Base-by-base conservation (phyloP, 1,139 yeast species). In the Sugiyamaella sp. region DNA sequence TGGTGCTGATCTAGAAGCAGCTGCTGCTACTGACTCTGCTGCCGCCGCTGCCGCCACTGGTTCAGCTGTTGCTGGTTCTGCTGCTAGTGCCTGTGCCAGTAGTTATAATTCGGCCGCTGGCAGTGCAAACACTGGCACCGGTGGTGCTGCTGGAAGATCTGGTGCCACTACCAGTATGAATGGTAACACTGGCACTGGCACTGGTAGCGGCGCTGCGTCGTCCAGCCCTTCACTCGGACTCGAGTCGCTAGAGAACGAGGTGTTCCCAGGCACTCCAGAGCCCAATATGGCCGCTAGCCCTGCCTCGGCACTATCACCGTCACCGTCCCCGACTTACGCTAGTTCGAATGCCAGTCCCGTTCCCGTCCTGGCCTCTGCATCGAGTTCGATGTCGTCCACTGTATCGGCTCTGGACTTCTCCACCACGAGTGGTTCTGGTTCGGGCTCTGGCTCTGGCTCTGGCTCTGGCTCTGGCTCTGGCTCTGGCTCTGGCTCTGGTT, bases 191-290 rank as follows among this genome's bases (percentile, higher is more conserved):
- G n/a, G n/a, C n/a, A n/a, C n/a, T n/a, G n/a, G n/a, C n/a, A n/a
- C n/a, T n/a, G n/a, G n/a, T n/a, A n/a, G n/a, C n/a, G n/a, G n/a
- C n/a, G n/a, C n/a, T n/a, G n/a, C n/a, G n/a, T 8, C 35, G n/a
- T 5, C 35, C 4, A 29, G 14, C n/a, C 35, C 35, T 8, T 10
- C 4, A 4, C 4, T 6, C 4, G 48, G 22, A 21, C 48, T 44
- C 9, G n/a, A 38, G n/a, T 46, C 45, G 4, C 32, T 46, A 17
- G 50, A 46, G 27, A 38, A 39, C 20, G 33, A 37, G 16, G 50
- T 46, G 10, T 44, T 44, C 22, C 48, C 48, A 2, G 19, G n/a
- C 6, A 20, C 48, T 20, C 48, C 48, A 33, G 33, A 17, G 10
- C 14, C n/a, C n/a, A n/a, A n/a, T n/a, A n/a, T n/a, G n/a, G n/a